Evolutionary conservation across 768 basidiomycete species (phyloP).

Genomic region (Panus rudis): DNA sequence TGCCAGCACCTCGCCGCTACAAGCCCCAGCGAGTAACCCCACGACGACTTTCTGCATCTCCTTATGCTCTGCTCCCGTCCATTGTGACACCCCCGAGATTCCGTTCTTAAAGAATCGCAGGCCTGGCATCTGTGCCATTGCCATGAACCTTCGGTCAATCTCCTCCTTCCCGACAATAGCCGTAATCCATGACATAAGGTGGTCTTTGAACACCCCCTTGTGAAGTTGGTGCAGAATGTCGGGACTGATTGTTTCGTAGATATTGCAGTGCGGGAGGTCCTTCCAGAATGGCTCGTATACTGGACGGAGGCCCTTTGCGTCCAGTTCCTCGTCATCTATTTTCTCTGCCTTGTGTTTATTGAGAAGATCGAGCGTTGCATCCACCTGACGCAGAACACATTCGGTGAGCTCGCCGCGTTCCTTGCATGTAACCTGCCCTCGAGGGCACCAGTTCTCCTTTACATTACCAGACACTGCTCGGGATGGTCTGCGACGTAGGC

Average conservation of each 20-base stretch:
- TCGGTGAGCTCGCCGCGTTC: constrained; percentile 9
- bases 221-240: constrained; percentile 6
- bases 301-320: not conserved
- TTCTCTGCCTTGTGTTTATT: not conserved
- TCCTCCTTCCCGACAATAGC: constrained; percentile 19
- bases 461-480: constrained; percentile 19
- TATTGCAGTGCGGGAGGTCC: not conserved
- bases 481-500: constrained; percentile 19
- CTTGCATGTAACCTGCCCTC: constrained; percentile 3
- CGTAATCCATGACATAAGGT: not conserved
- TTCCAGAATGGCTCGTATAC: constrained; percentile 4
- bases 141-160: constrained; percentile 28
- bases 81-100: constrained; percentile 31
- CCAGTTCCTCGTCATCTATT: not conserved
- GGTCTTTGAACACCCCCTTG: constrained; percentile 7
- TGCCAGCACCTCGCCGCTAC: too few species aligned
- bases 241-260: not conserved
- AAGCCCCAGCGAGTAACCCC: constrained; percentile 6
- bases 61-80: constrained; percentile 36
- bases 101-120: constrained; percentile 35
- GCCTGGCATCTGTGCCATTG: constrained; percentile 23
- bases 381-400: constrained; percentile 3
- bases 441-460: constrained; percentile 15
- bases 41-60: constrained; percentile 17
- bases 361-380: not conserved